Base-by-base conservation (phyloP, 441 rosid species). In the Syzygium malaccense region DNA sequence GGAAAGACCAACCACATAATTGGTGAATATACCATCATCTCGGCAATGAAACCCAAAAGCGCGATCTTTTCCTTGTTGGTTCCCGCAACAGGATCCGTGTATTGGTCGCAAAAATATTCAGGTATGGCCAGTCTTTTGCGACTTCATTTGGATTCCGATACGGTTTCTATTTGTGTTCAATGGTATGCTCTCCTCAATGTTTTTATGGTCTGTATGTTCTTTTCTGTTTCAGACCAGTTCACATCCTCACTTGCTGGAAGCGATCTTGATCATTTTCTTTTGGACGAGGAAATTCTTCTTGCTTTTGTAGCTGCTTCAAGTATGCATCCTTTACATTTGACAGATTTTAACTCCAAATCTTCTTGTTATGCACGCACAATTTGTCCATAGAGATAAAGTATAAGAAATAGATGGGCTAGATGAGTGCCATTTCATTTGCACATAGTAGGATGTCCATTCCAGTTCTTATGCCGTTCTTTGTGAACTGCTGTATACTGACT, bases 31-130 rank as follows among this genome's bases (percentile, higher is more conserved):
- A 92, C 92, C 60, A 93, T 90, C 71, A 90, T 95, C 86, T 92
- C 98, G 2, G 93, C 98, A 55, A 92, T 93, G 95, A 93, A 91
- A 89, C 96, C 99, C 14, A 91, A 84, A 90, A 92, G 93, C 4
- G 94, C 88, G 3, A 93, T 93, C 87, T 95, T 97, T 91, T 92
- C 94, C 68, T 91, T 97, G 91, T 86, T 95, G 90, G 96, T 89
- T 92, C 99, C 98, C 53, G 93, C 94, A 88, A 96, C 96, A 4
- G 94, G 98, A 30, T 92, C 94, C 55, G 54, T 93, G 86, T 89
- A 93, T 85, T 97, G 99, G 98, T 95, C 98, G 30, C 95, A 94
- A 89, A 93, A 90, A 87, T 92, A 95, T 91, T 93, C 98, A 6
- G 98, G 99, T 96, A 93, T 62, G 28, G 66, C 20, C 19, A 68